Conservation (phyloP, 345 rosid species). For the Rhizophora apiculata region DNA sequence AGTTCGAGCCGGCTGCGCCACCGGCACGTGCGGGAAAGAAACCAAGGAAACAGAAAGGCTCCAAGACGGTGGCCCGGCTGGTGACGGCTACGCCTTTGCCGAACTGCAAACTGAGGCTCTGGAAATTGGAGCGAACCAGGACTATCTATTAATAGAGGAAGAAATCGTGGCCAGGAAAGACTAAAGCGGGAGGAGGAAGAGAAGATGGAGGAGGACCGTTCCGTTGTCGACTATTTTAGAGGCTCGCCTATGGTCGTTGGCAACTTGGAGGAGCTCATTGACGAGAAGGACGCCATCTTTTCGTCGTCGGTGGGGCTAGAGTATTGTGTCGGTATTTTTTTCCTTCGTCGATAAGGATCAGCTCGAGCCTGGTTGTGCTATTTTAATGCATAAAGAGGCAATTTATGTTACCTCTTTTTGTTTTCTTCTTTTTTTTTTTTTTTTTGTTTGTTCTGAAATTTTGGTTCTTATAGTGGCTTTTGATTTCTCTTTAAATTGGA, state of each 20-base stretch:
- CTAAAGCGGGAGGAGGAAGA: constrained; percentile 96
- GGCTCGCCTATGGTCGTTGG: constrained; percentile 98
- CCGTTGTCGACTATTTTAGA: constrained; percentile 87
- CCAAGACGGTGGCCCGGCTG: constrained; percentile 86
- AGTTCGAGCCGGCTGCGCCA: constrained; percentile 88
- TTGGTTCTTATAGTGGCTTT: not conserved
- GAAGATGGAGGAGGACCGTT: constrained; percentile 91
- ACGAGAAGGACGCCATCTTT: constrained; percentile 95
- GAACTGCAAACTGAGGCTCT: constrained; percentile 78
- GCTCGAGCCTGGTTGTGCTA: constrained; percentile 96
- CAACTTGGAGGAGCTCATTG: constrained; percentile 86
- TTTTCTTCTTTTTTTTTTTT: not conserved
- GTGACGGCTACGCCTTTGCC: constrained; percentile 78
- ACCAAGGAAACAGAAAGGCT: constrained; percentile 85
- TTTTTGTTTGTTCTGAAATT: not conserved
- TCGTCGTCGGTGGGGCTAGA: constrained; percentile 94
- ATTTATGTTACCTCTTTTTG: constrained; percentile 3
- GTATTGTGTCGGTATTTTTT: constrained; percentile 85
- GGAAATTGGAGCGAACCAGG: constrained; percentile 85
- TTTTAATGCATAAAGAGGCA: constrained; percentile 96
- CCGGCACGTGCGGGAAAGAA: constrained; percentile 88
- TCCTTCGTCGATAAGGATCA: constrained; percentile 98
- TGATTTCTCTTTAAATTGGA: not conserved
- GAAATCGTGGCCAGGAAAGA: constrained; percentile 88
- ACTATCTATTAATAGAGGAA: constrained; percentile 88